Evolutionary conservation across 768 basidiomycete genomes (phyloP).

Genomic region (Podaxis sp.): DNA sequence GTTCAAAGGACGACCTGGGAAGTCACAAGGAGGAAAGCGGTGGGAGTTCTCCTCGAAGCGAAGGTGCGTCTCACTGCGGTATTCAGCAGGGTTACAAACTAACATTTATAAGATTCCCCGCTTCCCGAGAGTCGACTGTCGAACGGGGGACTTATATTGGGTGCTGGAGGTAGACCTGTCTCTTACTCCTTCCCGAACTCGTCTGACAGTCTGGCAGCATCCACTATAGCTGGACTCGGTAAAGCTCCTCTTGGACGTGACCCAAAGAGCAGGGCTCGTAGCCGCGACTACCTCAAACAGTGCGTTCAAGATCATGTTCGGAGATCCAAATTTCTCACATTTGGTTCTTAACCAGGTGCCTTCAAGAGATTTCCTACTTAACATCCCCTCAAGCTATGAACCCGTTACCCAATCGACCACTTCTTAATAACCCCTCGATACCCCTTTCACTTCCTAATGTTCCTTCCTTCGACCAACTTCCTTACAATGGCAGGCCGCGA

Average conservation of each 20-base stretch:
- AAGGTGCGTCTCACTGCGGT: constrained; percentile 49
- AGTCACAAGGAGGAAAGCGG: constrained; percentile 81
- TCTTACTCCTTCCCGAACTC: constrained; percentile 54
- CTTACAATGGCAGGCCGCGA: constrained; percentile 77
- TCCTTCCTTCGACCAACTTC: constrained; percentile 70
- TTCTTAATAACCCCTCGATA: constrained; percentile 64
- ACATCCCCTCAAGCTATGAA: constrained; percentile 98
- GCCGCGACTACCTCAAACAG: constrained; percentile 97
- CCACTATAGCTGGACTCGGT: constrained; percentile 49
- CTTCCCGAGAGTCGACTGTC: constrained; percentile 65
- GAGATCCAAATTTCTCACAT: background rate
- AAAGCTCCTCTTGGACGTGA: constrained; percentile 83
- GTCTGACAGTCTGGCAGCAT: constrained; percentile 44
- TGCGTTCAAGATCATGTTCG: constrained; percentile 38
- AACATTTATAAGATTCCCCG: constrained; percentile 58
- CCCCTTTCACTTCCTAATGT: constrained; percentile 69
- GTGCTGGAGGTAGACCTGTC: constrained; percentile 51
- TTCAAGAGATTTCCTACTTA: constrained; percentile 97
- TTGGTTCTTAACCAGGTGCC: constrained; percentile 54
- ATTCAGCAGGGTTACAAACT: constrained; percentile 3
- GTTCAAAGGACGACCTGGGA: constrained; percentile 69
- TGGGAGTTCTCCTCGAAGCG: constrained; percentile 82
- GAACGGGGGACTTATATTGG: constrained; percentile 55
- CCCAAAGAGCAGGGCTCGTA: constrained; percentile 93
- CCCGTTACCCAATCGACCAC: constrained; percentile 85